A percentile compares a stretch with the other conserved stretches of the same genome.
Conservation (phyloP, 306 rosid species). For the Casuarina cunninghamiana region DNA sequence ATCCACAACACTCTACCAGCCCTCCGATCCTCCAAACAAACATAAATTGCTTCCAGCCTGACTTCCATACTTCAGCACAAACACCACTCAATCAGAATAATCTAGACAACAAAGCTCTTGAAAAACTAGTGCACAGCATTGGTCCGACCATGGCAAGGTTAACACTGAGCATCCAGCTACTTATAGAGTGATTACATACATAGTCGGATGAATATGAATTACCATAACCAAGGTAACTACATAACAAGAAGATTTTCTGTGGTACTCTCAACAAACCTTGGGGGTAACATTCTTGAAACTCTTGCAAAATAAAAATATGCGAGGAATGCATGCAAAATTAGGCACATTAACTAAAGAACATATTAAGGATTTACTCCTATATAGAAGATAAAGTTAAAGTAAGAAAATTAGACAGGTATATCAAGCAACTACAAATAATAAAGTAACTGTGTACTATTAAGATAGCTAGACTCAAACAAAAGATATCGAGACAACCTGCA, state of each 20-base stretch:
- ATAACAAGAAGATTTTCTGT: background rate
- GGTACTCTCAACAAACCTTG: background rate
- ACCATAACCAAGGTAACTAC: background rate
- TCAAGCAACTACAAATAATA: constrained; percentile 20
- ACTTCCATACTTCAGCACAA: background rate
- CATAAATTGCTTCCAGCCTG: background rate
- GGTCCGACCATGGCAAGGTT: background rate
- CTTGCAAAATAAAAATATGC: background rate
- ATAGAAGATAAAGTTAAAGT: background rate
- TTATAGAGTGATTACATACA: background rate
- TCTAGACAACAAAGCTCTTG: background rate
- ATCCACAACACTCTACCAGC: background rate
- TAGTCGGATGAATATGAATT: background rate
- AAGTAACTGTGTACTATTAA: constrained; percentile 4
- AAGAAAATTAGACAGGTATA: constrained; percentile 15
- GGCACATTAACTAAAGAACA: background rate
- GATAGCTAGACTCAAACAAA: constrained; percentile 13
- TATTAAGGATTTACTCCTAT: background rate
- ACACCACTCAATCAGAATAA: background rate
- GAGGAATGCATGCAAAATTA: background rate
- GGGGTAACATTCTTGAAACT: background rate
- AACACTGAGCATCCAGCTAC: background rate
- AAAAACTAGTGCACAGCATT: background rate
- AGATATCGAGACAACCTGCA: constrained; percentile 70
- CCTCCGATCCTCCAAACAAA: background rate